Evolutionary conservation across 176 grass and related monocot genomes (phyloP), one percentile per base, ranked within the genome.

Genomic region (Avena eriantha): DNA sequence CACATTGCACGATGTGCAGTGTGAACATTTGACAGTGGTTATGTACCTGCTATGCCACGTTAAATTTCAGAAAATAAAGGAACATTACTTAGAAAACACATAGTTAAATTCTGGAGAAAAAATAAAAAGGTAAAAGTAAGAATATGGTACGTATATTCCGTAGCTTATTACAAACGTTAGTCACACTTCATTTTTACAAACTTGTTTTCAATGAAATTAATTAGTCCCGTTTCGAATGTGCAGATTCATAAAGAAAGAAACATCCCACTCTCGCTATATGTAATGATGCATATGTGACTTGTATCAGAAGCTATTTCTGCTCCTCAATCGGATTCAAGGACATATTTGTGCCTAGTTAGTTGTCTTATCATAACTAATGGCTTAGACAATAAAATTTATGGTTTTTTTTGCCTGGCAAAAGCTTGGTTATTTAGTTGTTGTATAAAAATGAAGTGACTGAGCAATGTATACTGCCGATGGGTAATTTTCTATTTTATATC

Each of bases 1-100:
- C 26, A 73, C 76, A 51, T 84, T 80, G 76, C 39, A 67, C 11
- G 74, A 67, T 83, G 34, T 31, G 57, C 19, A 8, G 15, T 86
- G 69, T 81, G 35, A 87, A 84, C 39, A 46, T 47, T 66, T 76
- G 68, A 87, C 70, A 84, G 35, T 46, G 35, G 55, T 24, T 68
- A 39, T n/a, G 36, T 80, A 50, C 24, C 39, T 85, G 58, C 65
- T 31, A 36, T 84, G 82, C 12, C 8, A 84, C 26, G 55, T 76
- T 76, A 45, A 7, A 23, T 21, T 11, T 19, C 26, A 2, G 5
- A 76, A 17, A 56, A 68, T n/a, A 58, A 63, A 33, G 47, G 2
- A 24, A 29, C 35, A 41, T 39, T 39, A 29, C 15, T 7, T 21
- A 21, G 3, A 81, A 29, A 36, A 41, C 39, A 41, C 16, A 3